Conservation (phyloP, 495 filamentous ascomycete species). For the Lophium mytilinum region DNA sequence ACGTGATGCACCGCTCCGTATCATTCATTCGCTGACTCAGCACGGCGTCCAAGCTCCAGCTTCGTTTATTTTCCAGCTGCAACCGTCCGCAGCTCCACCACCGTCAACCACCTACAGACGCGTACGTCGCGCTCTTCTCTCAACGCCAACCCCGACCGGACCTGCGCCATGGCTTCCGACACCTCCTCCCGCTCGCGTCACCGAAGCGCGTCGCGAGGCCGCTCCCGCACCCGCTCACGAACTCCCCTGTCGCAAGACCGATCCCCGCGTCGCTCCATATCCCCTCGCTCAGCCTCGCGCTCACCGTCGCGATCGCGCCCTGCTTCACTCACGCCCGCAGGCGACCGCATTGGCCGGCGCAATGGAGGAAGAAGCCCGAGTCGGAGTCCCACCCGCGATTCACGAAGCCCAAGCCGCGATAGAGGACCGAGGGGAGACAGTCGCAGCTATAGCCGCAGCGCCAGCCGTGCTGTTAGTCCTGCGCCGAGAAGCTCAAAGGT, state of each 20-base stretch:
- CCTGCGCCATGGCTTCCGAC: conserved; percentile 8
- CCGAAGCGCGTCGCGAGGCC: conserved; percentile 27
- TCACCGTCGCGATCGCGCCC: conserved; percentile 15
- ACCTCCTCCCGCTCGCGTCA: conserved; percentile 10
- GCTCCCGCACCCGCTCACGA: conserved; percentile 21
- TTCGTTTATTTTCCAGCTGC: too few relatives aligned
- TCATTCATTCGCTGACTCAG: too few relatives aligned
- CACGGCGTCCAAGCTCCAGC: too few relatives aligned
- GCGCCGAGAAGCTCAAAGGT: conserved; percentile 54
- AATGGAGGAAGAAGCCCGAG: conserved; percentile 40
- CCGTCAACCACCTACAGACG: too few relatives aligned
- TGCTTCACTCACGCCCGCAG: conserved; percentile 1
- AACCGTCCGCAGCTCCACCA: too few relatives aligned
- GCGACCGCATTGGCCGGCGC: conserved; percentile 2
- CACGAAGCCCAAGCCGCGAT: conserved; percentile 23
- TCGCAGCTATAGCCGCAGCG: conserved; percentile 40
- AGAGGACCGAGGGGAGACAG: conserved; percentile 33
- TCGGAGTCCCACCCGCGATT: conserved; percentile 34
- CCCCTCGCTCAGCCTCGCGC: conserved; percentile 40
- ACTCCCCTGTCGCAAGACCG: conserved; percentile 16
- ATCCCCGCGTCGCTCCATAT: conserved; percentile 41
- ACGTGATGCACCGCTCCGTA: too few relatives aligned
- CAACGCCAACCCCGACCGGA: too few relatives aligned
- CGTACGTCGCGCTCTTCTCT: too few relatives aligned
- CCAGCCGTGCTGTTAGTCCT: conserved; percentile 30